Percentiles rank a stretch among this genome's conserved stretches.
These are phyloP conservation scores for Hypomontagnella monticulosa DNA, from an alignment of 495 filamentous ascomycete species.

Conservation along the genomic window DNA sequence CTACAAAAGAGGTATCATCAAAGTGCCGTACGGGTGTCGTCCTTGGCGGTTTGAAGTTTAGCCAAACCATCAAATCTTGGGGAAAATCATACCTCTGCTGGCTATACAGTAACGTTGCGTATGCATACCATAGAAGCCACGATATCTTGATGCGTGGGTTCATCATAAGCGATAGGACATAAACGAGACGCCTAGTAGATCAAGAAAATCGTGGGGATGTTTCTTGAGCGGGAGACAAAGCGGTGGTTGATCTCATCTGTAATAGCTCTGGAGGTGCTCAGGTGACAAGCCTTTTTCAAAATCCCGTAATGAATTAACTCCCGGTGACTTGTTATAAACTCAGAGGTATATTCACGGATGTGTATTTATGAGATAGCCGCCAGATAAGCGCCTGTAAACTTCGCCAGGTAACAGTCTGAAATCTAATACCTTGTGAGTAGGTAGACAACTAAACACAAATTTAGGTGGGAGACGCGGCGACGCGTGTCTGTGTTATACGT, in stretches of 20 bases:
- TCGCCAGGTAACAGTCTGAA: slow-evolving; percentile 5
- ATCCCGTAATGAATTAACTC: slow-evolving; percentile 10
- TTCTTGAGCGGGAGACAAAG: slow-evolving; percentile 19
- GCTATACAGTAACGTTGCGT: slow-evolving; percentile 42
- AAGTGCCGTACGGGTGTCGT: slow-evolving; percentile 37
- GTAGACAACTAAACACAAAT: slow-evolving; percentile 12
- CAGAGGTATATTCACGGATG: slow-evolving; percentile 3
- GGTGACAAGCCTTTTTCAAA: slow-evolving; percentile 15
- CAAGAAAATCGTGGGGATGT: slow-evolving; percentile 27
- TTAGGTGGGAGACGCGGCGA: slow-evolving; percentile 30
- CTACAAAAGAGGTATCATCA: slow-evolving; percentile 18
- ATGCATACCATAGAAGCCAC: slow-evolving; percentile 25
- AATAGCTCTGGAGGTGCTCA: slow-evolving; percentile 11
- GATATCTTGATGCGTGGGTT: slow-evolving; percentile 12
- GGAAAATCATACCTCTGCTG: slow-evolving; percentile 36
- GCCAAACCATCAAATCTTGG: slow-evolving; percentile 42
- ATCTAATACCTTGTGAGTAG: slow-evolving; percentile 22
- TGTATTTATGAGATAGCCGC: slow-evolving; percentile 17
- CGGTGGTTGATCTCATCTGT: slow-evolving; percentile 5
- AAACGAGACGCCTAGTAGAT: slow-evolving; percentile 28
- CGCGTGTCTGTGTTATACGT: slow-evolving; percentile 24
- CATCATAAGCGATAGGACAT: slow-evolving; percentile 14
- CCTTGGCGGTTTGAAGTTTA: slow-evolving; percentile 46
- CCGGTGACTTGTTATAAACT: slow-evolving; percentile 23
- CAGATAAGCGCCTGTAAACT: slow-evolving; percentile 11